Evolutionary conservation across 2,329 filamentous ascomycete species (phyloP).

Genomic region (Penicillium aurantiogriseum): DNA sequence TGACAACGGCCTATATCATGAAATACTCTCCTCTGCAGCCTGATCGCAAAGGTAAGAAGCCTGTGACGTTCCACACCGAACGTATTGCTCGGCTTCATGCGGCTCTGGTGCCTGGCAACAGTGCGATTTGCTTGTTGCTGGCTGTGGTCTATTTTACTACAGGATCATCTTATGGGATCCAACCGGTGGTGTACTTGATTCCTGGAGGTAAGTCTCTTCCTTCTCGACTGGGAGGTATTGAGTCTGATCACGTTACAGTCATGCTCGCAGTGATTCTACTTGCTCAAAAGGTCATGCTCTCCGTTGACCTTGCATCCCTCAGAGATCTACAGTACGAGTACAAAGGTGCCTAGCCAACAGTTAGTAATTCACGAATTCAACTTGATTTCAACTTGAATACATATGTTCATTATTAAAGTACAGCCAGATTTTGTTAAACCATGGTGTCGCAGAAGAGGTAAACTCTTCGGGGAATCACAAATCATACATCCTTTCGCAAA

Average conservation of each 20-base stretch:
- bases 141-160: slow-evolving; percentile 28
- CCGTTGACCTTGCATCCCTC: slow-evolving; percentile 40
- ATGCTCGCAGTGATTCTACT: slow-evolving; percentile 34
- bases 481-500: not conserved
- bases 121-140: slow-evolving; percentile 31
- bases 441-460: slow-evolving; percentile 3
- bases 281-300: slow-evolving; percentile 37
- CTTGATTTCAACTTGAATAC: not conserved
- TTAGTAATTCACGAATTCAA: not conserved
- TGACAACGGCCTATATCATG: slow-evolving; percentile 41
- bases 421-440: slow-evolving; percentile 5
- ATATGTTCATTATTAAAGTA: slow-evolving; percentile 4
- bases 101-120: slow-evolving; percentile 30
- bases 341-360: slow-evolving; percentile 38
- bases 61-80: slow-evolving; percentile 21
- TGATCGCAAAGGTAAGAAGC: slow-evolving; percentile 33
- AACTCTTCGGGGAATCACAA: slow-evolving; percentile 13
- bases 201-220: slow-evolving; percentile 36
- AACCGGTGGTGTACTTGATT: slow-evolving; percentile 35
- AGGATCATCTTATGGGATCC: slow-evolving; percentile 18
- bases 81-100: slow-evolving; percentile 20
- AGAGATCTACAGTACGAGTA: slow-evolving; percentile 43
- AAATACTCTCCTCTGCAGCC: slow-evolving; percentile 29
- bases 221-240: slow-evolving; percentile 8
- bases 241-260: slow-evolving; percentile 30